These are phyloP conservation scores for Trichoderma orchidacearum DNA, from an alignment of 495 filamentous ascomycete genomes.

Conservation along the genomic window DNA sequence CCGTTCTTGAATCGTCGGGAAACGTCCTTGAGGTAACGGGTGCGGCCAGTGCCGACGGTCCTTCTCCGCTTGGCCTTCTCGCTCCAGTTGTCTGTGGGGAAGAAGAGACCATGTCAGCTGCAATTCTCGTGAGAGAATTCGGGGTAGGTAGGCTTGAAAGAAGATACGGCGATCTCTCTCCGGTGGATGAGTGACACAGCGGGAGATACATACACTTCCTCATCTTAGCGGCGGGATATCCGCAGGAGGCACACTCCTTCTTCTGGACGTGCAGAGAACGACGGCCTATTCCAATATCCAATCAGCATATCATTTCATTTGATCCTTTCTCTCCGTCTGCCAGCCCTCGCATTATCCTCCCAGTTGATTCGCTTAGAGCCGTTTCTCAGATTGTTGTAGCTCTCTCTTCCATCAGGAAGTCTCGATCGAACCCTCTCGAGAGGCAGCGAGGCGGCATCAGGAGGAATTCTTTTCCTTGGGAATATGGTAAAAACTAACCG, in stretches of 20 bases:
- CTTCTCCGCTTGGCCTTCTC: slow-evolving; percentile 99
- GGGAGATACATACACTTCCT: slow-evolving; percentile 79
- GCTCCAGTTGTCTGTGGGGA: slow-evolving; percentile 79
- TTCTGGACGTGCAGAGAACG: slow-evolving; percentile 99
- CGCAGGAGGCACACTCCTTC: slow-evolving; percentile 93
- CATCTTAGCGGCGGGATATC: slow-evolving; percentile 92
- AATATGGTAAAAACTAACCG: slow-evolving; percentile 47
- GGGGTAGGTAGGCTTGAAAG: not conserved
- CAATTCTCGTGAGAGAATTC: not conserved
- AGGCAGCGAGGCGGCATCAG: not conserved
- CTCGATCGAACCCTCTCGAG: not conserved
- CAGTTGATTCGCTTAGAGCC: not conserved
- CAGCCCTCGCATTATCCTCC: not conserved
- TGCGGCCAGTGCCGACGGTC: slow-evolving; percentile 91
- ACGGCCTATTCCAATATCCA: slow-evolving; percentile 47
- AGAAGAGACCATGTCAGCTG: not conserved
- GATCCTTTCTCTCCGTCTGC: not conserved
- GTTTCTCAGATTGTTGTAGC: not conserved
- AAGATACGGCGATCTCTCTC: slow-evolving; percentile 1
- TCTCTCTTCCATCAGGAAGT: not conserved
- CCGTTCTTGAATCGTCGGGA: slow-evolving; percentile 89
- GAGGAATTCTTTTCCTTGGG: not conserved
- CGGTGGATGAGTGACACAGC: not conserved
- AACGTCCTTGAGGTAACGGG: slow-evolving; percentile 81
- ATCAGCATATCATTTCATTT: not conserved